These are phyloP conservation scores for Marasmius oreades DNA, from an alignment of 1,284 basidiomycete species.

Conservation along the genomic window DNA sequence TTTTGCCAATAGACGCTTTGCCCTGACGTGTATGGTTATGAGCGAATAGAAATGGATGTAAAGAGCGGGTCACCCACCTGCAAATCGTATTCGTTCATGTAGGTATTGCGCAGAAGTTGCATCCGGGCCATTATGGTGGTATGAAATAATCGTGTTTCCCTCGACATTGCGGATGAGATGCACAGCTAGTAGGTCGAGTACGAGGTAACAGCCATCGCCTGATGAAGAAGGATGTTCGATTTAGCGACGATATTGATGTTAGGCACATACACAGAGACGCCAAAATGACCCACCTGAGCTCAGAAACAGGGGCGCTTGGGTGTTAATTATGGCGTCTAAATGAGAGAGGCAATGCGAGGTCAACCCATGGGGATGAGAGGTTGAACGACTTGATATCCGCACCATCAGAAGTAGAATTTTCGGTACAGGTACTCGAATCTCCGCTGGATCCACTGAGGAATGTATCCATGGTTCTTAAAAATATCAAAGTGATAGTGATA, in stretches of 20 bases:
- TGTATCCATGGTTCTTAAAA: not conserved
- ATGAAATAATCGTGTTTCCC: slow-evolving; percentile 38
- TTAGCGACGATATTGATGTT: not conserved
- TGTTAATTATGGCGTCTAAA: slow-evolving; percentile 41
- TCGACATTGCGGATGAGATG: slow-evolving; percentile 39
- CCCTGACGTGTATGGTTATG: slow-evolving; percentile 14
- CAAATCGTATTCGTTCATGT: slow-evolving; percentile 35
- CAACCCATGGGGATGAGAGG: not conserved
- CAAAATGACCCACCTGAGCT: slow-evolving; percentile 27
- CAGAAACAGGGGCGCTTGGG: slow-evolving; percentile 45
- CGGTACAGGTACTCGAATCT: not conserved
- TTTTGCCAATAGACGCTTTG: slow-evolving; percentile 54
- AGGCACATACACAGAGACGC: not conserved
- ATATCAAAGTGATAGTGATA: slow-evolving; percentile 4
- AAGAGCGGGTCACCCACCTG: slow-evolving; percentile 15
- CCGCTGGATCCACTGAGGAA: not conserved
- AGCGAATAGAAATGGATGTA: not conserved
- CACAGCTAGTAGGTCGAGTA: slow-evolving; percentile 35
- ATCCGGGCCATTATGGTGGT: slow-evolving; percentile 28
- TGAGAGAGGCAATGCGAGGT: slow-evolving; percentile 10
- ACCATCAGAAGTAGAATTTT: not conserved
- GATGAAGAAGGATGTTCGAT: not conserved
- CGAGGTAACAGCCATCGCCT: slow-evolving; percentile 29
- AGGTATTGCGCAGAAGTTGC: slow-evolving; percentile 32
- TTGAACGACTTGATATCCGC: not conserved